Base-by-base conservation (phyloP, 2,329 filamentous ascomycete species). In the Hansfordia pulvinata region DNA sequence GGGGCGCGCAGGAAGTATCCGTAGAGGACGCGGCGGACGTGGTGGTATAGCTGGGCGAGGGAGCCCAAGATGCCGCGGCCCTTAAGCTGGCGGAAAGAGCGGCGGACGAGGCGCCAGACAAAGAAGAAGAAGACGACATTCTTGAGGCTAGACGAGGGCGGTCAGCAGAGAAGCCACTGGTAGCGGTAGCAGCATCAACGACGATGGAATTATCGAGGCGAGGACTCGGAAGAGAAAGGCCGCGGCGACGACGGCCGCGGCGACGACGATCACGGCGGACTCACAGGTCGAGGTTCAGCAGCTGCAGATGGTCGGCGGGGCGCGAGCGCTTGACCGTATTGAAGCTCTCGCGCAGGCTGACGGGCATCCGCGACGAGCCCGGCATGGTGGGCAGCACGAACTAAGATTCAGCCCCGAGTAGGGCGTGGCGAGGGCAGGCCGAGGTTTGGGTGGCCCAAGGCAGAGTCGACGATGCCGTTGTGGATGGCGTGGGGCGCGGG, bases 121-220 rank as follows among this genome's bases (percentile, higher is more conserved):
- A 96, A 94, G 41, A 93, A 69, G 46, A 86, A 64, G 53, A 96
- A 93, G 42, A 96, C 62, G 32, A 94, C 62, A 49, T 94, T 93
- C 29, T 83, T 81, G 34, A 93, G 46, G 33, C 83, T 88, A 37
- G 11, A 13, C 4, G 19, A 10, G 11, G 14, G 16, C 14, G n/a
- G 11, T 26, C 16, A 20, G 20, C 21, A 24, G 19, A n/a, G n/a
- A n/a, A n/a, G n/a, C n/a, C n/a, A n/a, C n/a, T n/a, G n/a, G n/a
- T n/a, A n/a, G n/a, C n/a, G n/a, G n/a, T n/a, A n/a, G n/a, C n/a
- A n/a, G n/a, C n/a, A n/a, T n/a, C n/a, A n/a, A n/a, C n/a, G n/a
- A n/a, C n/a, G n/a, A n/a, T n/a, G n/a, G n/a, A n/a, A n/a, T n/a
- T n/a, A n/a, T n/a, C n/a, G n/a, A n/a, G n/a, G n/a, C n/a, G n/a